These are phyloP conservation scores for Clavispora asparagi DNA, from an alignment of 805 yeast genomes.

Conservation along the genomic window DNA sequence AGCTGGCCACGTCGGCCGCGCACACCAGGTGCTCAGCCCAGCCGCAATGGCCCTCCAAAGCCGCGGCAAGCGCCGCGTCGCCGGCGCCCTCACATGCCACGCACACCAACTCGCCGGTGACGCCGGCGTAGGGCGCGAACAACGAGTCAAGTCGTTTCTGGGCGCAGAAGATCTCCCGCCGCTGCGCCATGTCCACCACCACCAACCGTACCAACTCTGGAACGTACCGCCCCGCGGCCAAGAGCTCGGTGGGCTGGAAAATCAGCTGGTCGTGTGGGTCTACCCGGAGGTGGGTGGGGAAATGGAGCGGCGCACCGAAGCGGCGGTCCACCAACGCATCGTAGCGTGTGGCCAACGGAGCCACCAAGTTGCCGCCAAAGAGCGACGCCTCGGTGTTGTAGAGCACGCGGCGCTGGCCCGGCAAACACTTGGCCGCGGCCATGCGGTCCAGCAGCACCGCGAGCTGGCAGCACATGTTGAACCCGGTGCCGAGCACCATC, in stretches of 20 bases:
- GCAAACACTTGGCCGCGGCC: slow-evolving; percentile 10
- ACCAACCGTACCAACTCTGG: slow-evolving; percentile 48
- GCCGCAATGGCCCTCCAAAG: slow-evolving; percentile 17
- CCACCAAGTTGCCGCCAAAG: slow-evolving; percentile 40
- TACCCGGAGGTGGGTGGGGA: slow-evolving; percentile 27
- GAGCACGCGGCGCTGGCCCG: slow-evolving; percentile 16
- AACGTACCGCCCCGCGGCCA: slow-evolving; percentile 53
- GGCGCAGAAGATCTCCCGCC: slow-evolving; percentile 21
- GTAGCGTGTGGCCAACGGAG: slow-evolving; percentile 29
- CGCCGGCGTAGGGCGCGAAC: slow-evolving; percentile 21
- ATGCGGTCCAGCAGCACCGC: slow-evolving; percentile 12
- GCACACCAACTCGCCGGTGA: slow-evolving; percentile 41
- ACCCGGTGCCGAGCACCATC: slow-evolving; percentile 65
- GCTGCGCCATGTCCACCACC: slow-evolving; percentile 28
- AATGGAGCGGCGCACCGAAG: slow-evolving; percentile 14
- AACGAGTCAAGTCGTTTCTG: slow-evolving; percentile 13
- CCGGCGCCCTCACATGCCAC: slow-evolving; percentile 27
- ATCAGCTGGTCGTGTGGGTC: slow-evolving; percentile 23
- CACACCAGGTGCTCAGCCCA: slow-evolving; percentile 18
- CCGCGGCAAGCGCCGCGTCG: slow-evolving; percentile 12
- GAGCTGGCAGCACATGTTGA: slow-evolving; percentile 47
- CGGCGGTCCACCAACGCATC: slow-evolving; percentile 36
- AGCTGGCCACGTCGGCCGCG: slow-evolving; percentile 20
- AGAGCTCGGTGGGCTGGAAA: slow-evolving; percentile 53
- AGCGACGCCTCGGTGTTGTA: slow-evolving; percentile 53